These are phyloP conservation scores for Amoeboaphelidium protococcarum DNA, from an alignment of 371 early-diverging fungal genomes.

Conservation along the genomic window DNA sequence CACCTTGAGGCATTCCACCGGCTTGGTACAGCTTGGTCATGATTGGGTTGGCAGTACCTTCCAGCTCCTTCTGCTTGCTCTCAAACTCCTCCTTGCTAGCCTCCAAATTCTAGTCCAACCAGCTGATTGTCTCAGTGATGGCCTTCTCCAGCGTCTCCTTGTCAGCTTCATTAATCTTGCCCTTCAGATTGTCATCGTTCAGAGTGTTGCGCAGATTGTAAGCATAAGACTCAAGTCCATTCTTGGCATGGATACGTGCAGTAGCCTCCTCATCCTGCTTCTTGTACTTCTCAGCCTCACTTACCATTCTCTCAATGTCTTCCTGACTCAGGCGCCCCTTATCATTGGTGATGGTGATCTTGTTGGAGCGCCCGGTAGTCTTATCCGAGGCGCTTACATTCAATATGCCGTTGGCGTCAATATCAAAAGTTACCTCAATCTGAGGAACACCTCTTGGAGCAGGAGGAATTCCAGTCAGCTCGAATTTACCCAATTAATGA, in stretches of 20 bases:
- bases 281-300: constrained; percentile 45
- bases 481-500: constrained; percentile 87
- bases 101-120: constrained; percentile 1
- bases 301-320: constrained; percentile 88
- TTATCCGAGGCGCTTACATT: constrained; percentile 89
- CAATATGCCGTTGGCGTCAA: constrained; percentile 92
- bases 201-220: constrained; percentile 1
- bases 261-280: constrained; percentile 1
- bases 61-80: constrained; percentile 71
- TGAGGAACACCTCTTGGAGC: constrained; percentile 93
- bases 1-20: constrained; percentile 31
- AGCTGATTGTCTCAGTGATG: constrained; percentile 1
- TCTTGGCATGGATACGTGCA: not conserved
- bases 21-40: constrained; percentile 59
- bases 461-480: constrained; percentile 79
- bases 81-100: constrained; percentile 24
- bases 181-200: not conserved
- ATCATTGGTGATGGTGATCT: constrained; percentile 93
- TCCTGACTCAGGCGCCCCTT: constrained; percentile 90
- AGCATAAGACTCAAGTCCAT: constrained; percentile 1
- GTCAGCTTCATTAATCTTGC: not conserved
- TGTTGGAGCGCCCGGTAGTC: constrained; percentile 74
- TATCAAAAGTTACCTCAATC: constrained; percentile 92
- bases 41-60: constrained; percentile 82
- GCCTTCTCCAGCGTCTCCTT: not conserved